Evolutionary conservation across 2,329 filamentous ascomycete species (phyloP), one percentile per base, ranked within the genome.

Genomic region (Colletotrichum sp.): DNA sequence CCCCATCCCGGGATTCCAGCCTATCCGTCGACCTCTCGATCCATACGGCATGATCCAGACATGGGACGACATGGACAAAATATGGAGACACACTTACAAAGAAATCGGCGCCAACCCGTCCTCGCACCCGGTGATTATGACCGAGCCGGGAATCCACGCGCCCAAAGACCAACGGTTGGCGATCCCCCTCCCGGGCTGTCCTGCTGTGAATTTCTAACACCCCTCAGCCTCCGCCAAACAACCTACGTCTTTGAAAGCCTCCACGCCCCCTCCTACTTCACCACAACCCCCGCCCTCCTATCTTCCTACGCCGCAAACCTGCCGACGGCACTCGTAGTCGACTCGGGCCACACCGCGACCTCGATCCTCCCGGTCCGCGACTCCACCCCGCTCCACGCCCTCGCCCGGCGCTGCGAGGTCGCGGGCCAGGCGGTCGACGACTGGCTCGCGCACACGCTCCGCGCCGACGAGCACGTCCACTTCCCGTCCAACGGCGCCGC

Each of bases 241-340:
- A 62, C 55, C 36, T 16, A 60, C 36, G 55, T 69, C 28, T 68
- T 72, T 28, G 71, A 72, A 15, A 55, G 16, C 3, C 36, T 72
- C 55, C 22, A 44, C 12, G 71, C 64, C 28, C 55, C 64, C n/a
- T 52, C 64, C 3, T 68, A 68, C 55, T 55, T 68, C 16, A 52
- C 69, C 8, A 13, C 69, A 4, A 18, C 24, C 24, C 62, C 69
- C 8, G 69, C 48, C 6, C 30, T 72, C 13, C n/a, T 72, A 1
- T 39, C 69, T 1, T 34, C 69, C 18, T 72, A 72, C 55, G 71
- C 71, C 34, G 71, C 64, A 28, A 72, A 72, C 55, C 71, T 62
- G 34, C 28, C 71, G 10, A 68, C 36, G n/a, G 13, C 71, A 15
- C 71, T 72, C 7, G 71, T 72, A n/a, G 12, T 69, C n/a, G 71